These are phyloP conservation scores for Zygoascus biomembranicola DNA, from an alignment of 805 yeast genomes.

Conservation along the genomic window DNA sequence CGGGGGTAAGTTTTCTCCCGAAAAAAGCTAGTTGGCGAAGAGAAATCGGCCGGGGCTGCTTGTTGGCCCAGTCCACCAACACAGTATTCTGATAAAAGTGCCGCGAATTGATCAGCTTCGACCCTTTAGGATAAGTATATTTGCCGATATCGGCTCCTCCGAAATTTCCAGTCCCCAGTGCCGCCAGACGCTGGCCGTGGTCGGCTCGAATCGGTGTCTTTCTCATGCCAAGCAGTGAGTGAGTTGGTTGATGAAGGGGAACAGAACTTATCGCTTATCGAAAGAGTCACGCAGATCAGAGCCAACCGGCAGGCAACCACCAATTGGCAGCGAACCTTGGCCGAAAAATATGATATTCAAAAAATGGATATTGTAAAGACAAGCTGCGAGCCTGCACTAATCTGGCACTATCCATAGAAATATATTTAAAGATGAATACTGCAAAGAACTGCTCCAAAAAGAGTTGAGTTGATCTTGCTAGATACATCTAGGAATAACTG, in stretches of 20 bases:
- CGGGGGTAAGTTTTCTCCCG: slow-evolving; percentile 68
- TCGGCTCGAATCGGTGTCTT: not conserved
- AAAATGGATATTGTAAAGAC: no score
- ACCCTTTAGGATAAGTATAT: slow-evolving; percentile 26
- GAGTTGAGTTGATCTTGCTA: no score
- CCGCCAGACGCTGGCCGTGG: slow-evolving; percentile 10
- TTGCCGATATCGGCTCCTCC: slow-evolving; percentile 11
- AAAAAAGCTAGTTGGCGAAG: slow-evolving; percentile 84
- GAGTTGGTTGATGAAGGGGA: not conserved
- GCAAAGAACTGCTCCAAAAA: no score
- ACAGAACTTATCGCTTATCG: not conserved
- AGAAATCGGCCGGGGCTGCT: slow-evolving; percentile 81
- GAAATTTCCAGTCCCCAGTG: slow-evolving; percentile 8
- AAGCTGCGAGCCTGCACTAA: no score
- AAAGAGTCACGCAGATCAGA: not conserved
- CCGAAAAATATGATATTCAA: no score
- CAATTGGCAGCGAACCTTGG: no score
- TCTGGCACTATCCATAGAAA: no score
- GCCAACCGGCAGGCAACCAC: no score
- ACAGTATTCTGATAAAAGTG: slow-evolving; percentile 83
- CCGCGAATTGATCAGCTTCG: slow-evolving; percentile 48
- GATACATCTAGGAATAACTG: no score
- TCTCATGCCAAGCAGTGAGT: not conserved
- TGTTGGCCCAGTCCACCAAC: slow-evolving; percentile 51
- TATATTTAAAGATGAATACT: no score